Base-by-base conservation (phyloP, 1,284 basidiomycete genomes). In the Macrocystidia cucumis region DNA sequence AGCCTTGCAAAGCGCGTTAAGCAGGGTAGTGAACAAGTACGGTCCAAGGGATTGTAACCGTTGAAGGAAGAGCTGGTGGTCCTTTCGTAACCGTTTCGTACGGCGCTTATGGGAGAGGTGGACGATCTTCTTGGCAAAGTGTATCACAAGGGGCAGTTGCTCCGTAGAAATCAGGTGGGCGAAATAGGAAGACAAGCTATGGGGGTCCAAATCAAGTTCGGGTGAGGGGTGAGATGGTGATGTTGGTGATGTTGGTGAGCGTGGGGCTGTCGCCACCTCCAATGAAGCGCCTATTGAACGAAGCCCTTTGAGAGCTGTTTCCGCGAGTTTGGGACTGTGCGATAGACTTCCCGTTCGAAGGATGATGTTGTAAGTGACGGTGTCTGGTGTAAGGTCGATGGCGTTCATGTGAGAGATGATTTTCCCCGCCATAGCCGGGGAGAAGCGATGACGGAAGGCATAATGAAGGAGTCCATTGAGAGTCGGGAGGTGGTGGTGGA, bases 401-500 rank as follows among this genome's bases (percentile, higher is more conserved):
- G 55, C 45, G 17, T 55, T 55, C 75, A 83, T 80, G 41, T 81
- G 71, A 5, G 67, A 45, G 11, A 84, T 49, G 4, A 85, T 52
- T 6, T 49, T 43, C 4, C 63, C 50, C 0, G 72, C 78, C 16
- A 72, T 55, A 0, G 44, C 38, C 6, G 68, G 56, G 2, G 76
- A 76, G 20, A 67, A 54, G n/a, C 70, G 69, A 43, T 81, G 65
- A 1, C 69, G 69, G 22, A 88, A 61, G 1, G 77, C 57, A 52
- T 85, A 86, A 39, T 77, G 66, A 2, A 88, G 46, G 17, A 88
- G 67, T 0, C 74, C 46, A 49, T 85, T 81, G 55, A 75, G 82
- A 0, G 71, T 57, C 11, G 58, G 52, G 2, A 62, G 40, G 37
- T 67, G 60, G 3, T 60, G 65, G 26, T 61, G 49, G 41, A 39